These are phyloP conservation scores for Dactylellina haptotyla DNA, from an alignment of 2,329 filamentous ascomycete genomes.

Conservation along the genomic window DNA sequence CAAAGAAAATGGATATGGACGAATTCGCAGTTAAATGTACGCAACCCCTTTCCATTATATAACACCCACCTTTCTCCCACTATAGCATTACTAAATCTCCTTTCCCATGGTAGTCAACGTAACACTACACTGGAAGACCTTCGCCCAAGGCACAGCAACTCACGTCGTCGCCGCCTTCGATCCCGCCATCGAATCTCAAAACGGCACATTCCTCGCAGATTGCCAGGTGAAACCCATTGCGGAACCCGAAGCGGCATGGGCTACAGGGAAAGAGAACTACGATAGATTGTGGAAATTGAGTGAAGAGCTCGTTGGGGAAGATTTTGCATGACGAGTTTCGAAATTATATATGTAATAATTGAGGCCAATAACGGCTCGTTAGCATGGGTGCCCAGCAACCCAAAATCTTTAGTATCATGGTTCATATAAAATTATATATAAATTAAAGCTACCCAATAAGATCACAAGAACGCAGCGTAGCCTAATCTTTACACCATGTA, in stretches of 20 bases:
- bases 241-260: conserved; percentile 56
- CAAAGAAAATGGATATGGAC: conserved; percentile 56
- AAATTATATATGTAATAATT: too few relatives aligned
- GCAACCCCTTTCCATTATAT: neutral
- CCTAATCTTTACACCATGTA: too few relatives aligned
- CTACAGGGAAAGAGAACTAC: conserved; percentile 60
- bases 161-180: conserved; percentile 63
- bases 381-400: too few relatives aligned
- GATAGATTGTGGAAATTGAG: conserved; percentile 65
- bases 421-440: too few relatives aligned
- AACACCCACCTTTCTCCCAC: too few relatives aligned
- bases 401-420: too few relatives aligned
- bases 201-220: conserved; percentile 37
- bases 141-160: conserved; percentile 62
- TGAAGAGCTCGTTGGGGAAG: conserved; percentile 63
- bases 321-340: conserved; percentile 58
- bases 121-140: conserved; percentile 60
- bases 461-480: too few relatives aligned
- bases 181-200: conserved; percentile 60
- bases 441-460: too few relatives aligned
- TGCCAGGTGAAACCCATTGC: conserved; percentile 42
- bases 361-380: too few relatives aligned
- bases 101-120: conserved; percentile 27
- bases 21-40: conserved; percentile 24
- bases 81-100: neutral